A percentile compares a stretch with the other conserved stretches of the same genome.
phyloP scores from a whole-genome alignment of 352 stramenopile species.

The Globisporangium megalacanthum region DNA sequence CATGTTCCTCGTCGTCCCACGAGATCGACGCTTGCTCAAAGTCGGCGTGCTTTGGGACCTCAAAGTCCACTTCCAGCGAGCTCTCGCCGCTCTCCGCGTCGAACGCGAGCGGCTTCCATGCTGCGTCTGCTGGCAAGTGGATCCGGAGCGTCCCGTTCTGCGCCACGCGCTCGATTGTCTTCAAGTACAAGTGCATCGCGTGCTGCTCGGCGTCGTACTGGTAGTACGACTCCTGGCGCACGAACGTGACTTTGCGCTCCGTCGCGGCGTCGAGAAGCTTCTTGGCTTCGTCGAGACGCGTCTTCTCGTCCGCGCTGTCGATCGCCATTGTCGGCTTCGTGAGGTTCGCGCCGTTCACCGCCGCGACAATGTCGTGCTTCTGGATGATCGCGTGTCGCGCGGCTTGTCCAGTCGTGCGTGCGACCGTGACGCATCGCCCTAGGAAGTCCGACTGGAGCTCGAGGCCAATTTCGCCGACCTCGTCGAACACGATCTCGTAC shows the following conservation, averaged over 20 bases:
- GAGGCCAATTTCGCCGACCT: conserved; percentile 33
- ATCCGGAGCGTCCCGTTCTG: conserved; percentile 25
- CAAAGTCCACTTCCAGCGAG: conserved; percentile 21
- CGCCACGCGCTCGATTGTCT: conserved; percentile 29
- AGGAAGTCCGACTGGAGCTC: conserved; percentile 51
- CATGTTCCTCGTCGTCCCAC: conserved; percentile 21
- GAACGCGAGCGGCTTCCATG: conserved; percentile 22
- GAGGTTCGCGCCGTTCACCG: conserved; percentile 25
- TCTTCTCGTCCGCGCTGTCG: conserved; percentile 27
- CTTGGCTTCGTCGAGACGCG: conserved; percentile 22
- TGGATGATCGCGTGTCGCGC: conserved; percentile 40
- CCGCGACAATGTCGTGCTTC: conserved; percentile 47
- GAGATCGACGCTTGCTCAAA: conserved; percentile 21
- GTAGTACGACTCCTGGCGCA: conserved; percentile 50
- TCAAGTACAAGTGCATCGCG: conserved; percentile 27
- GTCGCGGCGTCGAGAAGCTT: conserved; percentile 19
- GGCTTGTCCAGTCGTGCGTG: conserved; percentile 26
- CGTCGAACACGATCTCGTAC: conserved; percentile 54
- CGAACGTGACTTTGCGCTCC: conserved; percentile 33
- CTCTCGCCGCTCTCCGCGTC: conserved; percentile 3
- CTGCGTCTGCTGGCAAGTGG: conserved; percentile 18
- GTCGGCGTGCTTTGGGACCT: conserved; percentile 24
- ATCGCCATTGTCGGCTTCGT: conserved; percentile 19
- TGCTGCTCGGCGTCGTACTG: conserved; percentile 25
- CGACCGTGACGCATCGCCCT: conserved; percentile 44